Evolutionary conservation across 164 flowering plant genomes (phyloP).

Genomic region (Stephania yunnanensis): DNA sequence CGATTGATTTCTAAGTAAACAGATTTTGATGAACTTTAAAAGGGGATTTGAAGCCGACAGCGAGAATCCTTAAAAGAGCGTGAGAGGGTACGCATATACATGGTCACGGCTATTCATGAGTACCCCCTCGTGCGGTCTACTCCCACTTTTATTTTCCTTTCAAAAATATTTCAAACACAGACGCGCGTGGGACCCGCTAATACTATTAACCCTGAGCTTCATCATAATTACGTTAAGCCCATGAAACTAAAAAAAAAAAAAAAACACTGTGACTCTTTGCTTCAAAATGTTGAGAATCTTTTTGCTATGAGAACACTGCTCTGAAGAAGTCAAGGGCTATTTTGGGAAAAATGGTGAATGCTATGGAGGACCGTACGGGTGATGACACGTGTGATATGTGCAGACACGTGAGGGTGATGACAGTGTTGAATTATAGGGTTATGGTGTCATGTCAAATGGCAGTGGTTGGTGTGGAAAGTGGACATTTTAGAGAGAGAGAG

Average conservation of each 20-base stretch:
- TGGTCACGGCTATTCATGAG: constrained; percentile 3
- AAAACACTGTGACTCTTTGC: not conserved
- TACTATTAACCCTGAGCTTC: not conserved
- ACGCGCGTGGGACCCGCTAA: not conserved
- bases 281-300: not conserved
- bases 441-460: constrained; percentile 2
- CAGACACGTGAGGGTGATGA: constrained; percentile 12
- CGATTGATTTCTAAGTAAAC: no score
- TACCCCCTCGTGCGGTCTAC: constrained; percentile 15
- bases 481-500: not conserved
- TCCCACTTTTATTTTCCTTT: not conserved
- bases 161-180: not conserved
- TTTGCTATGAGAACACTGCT: not conserved
- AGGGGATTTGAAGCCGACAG: constrained; percentile 6
- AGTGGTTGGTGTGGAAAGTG: not conserved
- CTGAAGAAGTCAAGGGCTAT: constrained; percentile 2
- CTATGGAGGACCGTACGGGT: not conserved
- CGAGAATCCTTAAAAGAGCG: constrained; percentile 16
- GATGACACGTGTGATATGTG: not conserved
- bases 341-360: not conserved
- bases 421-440: constrained; percentile 5
- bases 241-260: no score
- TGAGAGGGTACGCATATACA: not conserved
- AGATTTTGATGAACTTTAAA: no score
- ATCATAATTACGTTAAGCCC: not conserved